Conservation (phyloP, 2,329 filamentous ascomycete species). For the Sarocladium oryzae region DNA sequence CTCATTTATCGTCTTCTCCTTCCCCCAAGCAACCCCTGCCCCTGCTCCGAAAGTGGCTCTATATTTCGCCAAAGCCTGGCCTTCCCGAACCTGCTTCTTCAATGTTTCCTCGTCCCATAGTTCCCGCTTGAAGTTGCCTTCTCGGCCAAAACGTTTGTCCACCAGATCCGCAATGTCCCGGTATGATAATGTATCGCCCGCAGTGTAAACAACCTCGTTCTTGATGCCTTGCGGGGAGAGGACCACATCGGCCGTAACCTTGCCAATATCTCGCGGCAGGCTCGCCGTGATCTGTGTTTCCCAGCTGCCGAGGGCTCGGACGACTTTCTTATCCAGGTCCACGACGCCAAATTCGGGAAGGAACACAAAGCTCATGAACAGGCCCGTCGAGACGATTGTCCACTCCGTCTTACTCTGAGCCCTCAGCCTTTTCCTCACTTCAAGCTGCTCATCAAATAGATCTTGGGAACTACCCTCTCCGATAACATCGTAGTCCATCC, state of each 20-base stretch:
- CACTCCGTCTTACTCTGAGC: constrained; percentile 44
- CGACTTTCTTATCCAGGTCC: constrained; percentile 32
- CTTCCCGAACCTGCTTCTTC: constrained; percentile 34
- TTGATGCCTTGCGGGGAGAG: constrained; percentile 29
- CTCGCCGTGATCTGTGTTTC: constrained; percentile 57
- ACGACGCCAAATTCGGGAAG: constrained; percentile 57
- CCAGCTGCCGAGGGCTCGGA: constrained; percentile 55
- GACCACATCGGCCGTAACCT: constrained; percentile 49
- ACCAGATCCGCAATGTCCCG: constrained; percentile 44
- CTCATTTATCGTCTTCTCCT: constrained; percentile 45
- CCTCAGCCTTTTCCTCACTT: constrained; percentile 47
- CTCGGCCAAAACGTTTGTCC: constrained; percentile 30
- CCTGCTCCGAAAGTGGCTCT: constrained; percentile 53
- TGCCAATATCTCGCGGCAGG: constrained; percentile 56
- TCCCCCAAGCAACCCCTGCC: constrained; percentile 52
- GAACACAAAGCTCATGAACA: constrained; percentile 68
- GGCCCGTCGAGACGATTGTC: constrained; percentile 61
- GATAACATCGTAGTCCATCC: constrained; percentile 63
- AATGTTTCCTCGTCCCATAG: constrained; percentile 42
- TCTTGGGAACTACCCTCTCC: constrained; percentile 53
- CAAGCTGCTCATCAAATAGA: constrained; percentile 62
- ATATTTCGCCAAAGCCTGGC: constrained; percentile 51
- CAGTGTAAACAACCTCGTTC: constrained; percentile 48
- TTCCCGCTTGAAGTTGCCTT: constrained; percentile 36
- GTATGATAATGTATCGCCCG: constrained; percentile 58